Evolutionary conservation across 129 eudicot species (phyloP).

Genomic region (Helianthus tuberosus): DNA sequence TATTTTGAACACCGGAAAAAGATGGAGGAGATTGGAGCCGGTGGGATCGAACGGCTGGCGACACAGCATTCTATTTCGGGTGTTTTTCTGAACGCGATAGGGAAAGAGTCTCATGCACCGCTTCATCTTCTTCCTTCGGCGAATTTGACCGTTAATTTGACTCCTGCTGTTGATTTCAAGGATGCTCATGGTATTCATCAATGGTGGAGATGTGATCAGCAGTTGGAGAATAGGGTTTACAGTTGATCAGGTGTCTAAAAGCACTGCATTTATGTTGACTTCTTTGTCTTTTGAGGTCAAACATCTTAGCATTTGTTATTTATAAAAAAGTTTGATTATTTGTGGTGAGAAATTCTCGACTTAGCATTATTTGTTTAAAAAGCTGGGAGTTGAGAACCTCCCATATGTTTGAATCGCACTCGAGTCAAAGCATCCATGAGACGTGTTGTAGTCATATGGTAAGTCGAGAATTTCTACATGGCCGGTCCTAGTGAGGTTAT

Average conservation of each 20-base stretch:
- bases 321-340: not conserved
- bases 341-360: too few species aligned
- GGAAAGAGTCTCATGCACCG: constrained; percentile 74
- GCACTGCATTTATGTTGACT: constrained; percentile 5
- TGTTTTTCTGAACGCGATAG: constrained; percentile 57
- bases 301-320: not conserved
- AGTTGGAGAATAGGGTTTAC: constrained; percentile 47
- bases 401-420: too few species aligned
- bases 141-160: constrained; percentile 45
- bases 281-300: constrained; percentile 23
- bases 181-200: constrained; percentile 91
- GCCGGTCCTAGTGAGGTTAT: too few species aligned
- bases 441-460: too few species aligned
- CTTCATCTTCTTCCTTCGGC: constrained; percentile 90
- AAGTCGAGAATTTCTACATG: too few species aligned
- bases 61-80: constrained; percentile 85
- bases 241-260: constrained; percentile 20
- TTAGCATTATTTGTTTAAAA: too few species aligned
- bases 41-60: constrained; percentile 75
- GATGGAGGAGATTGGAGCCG: constrained; percentile 91
- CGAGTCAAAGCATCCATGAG: too few species aligned
- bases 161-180: constrained; percentile 61
- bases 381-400: too few species aligned
- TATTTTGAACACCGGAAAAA: constrained; percentile 81
- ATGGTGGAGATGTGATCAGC: constrained; percentile 80